These are phyloP conservation scores for Syzygium jambos DNA, from an alignment of 345 rosid species.

Conservation along the genomic window DNA sequence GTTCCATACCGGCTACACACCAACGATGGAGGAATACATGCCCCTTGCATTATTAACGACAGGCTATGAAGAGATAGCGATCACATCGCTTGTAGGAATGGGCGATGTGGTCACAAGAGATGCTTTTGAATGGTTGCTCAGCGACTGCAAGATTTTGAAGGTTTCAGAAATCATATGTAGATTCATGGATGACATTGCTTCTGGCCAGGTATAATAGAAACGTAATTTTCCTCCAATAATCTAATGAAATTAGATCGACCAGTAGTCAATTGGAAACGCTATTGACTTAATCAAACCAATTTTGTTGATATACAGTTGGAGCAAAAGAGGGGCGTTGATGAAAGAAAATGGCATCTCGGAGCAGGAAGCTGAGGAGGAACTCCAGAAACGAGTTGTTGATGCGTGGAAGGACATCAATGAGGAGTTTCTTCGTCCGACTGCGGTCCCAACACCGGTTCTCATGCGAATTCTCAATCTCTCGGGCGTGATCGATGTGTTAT, in stretches of 20 bases:
- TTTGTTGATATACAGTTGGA: neutral
- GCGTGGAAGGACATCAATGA: conserved; percentile 33
- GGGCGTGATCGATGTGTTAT: conserved; percentile 6
- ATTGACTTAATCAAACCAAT: too few relatives aligned
- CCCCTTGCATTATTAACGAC: neutral
- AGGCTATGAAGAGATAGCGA: neutral
- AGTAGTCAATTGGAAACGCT: too few relatives aligned
- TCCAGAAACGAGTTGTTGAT: neutral
- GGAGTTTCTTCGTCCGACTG: conserved; percentile 8
- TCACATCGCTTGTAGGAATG: neutral
- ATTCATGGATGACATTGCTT: neutral
- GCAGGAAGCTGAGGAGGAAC: conserved; percentile 3
- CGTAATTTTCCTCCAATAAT: too few relatives aligned
- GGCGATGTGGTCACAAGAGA: neutral
- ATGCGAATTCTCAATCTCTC: conserved; percentile 8
- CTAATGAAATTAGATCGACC: too few relatives aligned
- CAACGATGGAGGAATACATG: neutral
- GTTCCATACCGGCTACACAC: neutral
- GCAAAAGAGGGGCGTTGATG: conserved; percentile 14
- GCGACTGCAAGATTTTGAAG: neutral
- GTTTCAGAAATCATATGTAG: neutral
- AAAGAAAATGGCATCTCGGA: conserved; percentile 2
- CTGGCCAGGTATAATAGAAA: neutral
- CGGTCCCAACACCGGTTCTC: conserved; percentile 9
- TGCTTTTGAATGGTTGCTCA: neutral